phyloP scores from a whole-genome alignment of 2,329 filamentous ascomycete species.

The Albophoma yamanashiensis region DNA sequence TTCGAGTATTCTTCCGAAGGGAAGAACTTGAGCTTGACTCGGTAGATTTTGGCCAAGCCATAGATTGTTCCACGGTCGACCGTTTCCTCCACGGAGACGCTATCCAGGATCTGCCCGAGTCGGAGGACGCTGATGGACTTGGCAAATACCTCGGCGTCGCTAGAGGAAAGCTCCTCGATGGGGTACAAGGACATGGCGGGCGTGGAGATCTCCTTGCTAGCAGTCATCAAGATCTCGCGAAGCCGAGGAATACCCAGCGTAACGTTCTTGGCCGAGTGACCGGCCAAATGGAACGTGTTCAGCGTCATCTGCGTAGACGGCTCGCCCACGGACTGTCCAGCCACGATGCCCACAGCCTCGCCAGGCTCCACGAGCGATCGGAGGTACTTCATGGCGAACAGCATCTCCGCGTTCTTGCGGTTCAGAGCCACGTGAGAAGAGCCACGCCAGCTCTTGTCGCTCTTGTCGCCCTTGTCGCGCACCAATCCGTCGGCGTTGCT shows the following conservation, averaged over 20 bases:
- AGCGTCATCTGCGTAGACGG: slow-evolving; percentile 98
- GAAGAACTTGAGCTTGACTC: slow-evolving; percentile 75
- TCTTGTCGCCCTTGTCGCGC: slow-evolving; percentile 28
- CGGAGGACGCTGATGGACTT: slow-evolving; percentile 86
- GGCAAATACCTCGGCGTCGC: slow-evolving; percentile 68
- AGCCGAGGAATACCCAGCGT: slow-evolving; percentile 96
- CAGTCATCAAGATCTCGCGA: slow-evolving; percentile 97
- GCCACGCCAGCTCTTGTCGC: slow-evolving; percentile 16
- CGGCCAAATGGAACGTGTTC: slow-evolving; percentile 99
- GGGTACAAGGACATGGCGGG: slow-evolving; percentile 81
- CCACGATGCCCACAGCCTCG: slow-evolving; percentile 93
- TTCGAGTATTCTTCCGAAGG: slow-evolving; percentile 70
- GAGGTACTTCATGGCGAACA: slow-evolving; percentile 88
- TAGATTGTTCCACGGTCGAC: slow-evolving; percentile 61
- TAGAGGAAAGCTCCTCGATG: slow-evolving; percentile 57
- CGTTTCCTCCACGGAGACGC: slow-evolving; percentile 68
- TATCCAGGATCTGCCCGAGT: slow-evolving; percentile 74
- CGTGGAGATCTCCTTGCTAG: slow-evolving; percentile 78
- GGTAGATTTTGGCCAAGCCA: slow-evolving; percentile 71
- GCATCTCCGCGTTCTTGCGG: slow-evolving; percentile 69
- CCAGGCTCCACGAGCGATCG: slow-evolving; percentile 87
- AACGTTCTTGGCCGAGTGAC: slow-evolving; percentile 96
- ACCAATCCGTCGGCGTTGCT: slow-evolving; percentile 57
- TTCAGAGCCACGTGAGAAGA: slow-evolving; percentile 29
- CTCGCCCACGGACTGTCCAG: slow-evolving; percentile 92